Conservation (phyloP, 352 stramenopile species). For the Elongisporangium undulatum region DNA sequence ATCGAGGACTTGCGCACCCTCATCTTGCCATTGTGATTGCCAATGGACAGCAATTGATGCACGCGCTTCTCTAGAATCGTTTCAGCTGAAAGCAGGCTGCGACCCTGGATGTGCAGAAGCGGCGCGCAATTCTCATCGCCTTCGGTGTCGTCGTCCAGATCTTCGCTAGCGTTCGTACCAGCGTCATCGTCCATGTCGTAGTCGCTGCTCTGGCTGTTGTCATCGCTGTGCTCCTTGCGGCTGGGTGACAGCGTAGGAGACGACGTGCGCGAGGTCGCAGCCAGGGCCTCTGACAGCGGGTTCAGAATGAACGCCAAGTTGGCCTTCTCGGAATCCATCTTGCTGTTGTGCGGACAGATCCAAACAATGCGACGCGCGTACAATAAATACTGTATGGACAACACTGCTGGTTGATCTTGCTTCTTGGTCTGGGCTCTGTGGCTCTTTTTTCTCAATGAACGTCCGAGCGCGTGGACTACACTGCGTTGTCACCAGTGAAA, state of each 20-base stretch:
- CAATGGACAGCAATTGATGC: slow-evolving; percentile 41
- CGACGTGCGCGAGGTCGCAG: slow-evolving; percentile 9
- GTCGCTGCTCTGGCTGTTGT: slow-evolving; percentile 5
- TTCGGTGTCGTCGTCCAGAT: slow-evolving; percentile 27
- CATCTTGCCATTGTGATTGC: slow-evolving; percentile 71
- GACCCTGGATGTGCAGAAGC: slow-evolving; percentile 37
- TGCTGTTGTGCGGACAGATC: not conserved
- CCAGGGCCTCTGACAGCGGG: slow-evolving; percentile 18
- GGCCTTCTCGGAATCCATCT: not conserved
- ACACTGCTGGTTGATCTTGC: not conserved
- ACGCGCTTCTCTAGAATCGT: slow-evolving; percentile 54
- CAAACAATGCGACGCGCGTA: not conserved
- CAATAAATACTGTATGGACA: not conserved
- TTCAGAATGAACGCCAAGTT: slow-evolving; percentile 69
- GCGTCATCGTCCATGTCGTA: slow-evolving; percentile 28
- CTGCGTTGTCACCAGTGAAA: not conserved
- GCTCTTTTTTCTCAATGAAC: not conserved
- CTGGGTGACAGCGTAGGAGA: slow-evolving; percentile 42
- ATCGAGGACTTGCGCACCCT: slow-evolving; percentile 56
- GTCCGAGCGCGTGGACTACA: not conserved
- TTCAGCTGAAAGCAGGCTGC: slow-evolving; percentile 43
- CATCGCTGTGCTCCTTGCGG: slow-evolving; percentile 22
- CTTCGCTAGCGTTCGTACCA: slow-evolving; percentile 10
- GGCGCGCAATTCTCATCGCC: slow-evolving; percentile 22
- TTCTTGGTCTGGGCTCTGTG: not conserved